Conservation (phyloP, 2,329 filamentous ascomycete genomes). For the Colletotrichum shisoi region DNA sequence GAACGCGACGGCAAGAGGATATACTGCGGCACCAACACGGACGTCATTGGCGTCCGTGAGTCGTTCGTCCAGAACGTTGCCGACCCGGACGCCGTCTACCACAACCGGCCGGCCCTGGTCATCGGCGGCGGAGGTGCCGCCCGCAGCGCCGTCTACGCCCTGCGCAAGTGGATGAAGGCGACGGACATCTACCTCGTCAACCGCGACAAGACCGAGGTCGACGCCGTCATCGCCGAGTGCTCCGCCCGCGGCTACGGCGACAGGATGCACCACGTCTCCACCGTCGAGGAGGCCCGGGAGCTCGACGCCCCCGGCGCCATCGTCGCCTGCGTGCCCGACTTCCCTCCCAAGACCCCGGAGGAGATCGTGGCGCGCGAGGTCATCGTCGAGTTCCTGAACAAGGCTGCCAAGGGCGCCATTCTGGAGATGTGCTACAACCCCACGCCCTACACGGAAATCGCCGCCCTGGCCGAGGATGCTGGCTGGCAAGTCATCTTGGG, state of each 20-base stretch:
- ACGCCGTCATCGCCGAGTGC: constrained; percentile 72
- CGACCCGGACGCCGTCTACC: constrained; percentile 57
- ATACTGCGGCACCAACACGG: constrained; percentile 80
- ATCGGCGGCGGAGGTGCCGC: constrained; percentile 81
- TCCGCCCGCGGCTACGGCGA: constrained; percentile 65
- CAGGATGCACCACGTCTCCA: constrained; percentile 67
- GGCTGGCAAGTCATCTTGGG: constrained; percentile 80
- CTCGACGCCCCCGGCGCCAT: constrained; percentile 71
- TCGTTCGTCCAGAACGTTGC: constrained; percentile 68
- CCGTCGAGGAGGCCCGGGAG: constrained; percentile 64
- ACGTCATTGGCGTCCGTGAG: constrained; percentile 79
- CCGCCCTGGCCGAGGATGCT: constrained; percentile 64
- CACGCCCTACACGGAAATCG: constrained; percentile 71
- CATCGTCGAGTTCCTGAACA: constrained; percentile 56
- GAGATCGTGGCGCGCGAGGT: constrained; percentile 69
- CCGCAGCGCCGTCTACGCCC: constrained; percentile 78
- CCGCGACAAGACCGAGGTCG: constrained; percentile 72
- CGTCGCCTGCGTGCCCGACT: constrained; percentile 79
- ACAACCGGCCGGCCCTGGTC: constrained; percentile 72
- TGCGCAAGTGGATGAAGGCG: constrained; percentile 73
- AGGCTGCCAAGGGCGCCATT: constrained; percentile 69
- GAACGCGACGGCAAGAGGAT: constrained; percentile 57
- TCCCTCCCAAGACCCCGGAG: constrained; percentile 69
- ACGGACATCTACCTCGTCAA: constrained; percentile 79
- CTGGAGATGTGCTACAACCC: constrained; percentile 89